A percentile compares a stretch with the other conserved stretches of the same genome.
Conservation (phyloP, 257 asterid species). For the Gynochthodes officinalis region DNA sequence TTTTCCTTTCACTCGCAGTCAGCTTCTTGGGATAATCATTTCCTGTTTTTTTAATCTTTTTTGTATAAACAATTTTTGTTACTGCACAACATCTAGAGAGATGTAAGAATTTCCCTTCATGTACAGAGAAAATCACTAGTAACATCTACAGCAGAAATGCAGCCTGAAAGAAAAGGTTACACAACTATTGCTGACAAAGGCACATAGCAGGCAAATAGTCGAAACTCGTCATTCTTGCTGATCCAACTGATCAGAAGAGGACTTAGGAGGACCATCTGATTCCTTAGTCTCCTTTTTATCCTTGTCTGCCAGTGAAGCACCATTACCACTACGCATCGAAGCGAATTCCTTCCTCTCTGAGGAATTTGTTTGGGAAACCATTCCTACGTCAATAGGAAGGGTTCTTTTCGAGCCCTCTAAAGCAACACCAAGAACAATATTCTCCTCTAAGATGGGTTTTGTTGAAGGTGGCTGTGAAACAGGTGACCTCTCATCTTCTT, state of each 20-base stretch:
- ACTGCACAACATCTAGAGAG: background rate
- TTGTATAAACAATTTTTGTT: background rate
- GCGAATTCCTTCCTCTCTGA: constrained; percentile 63
- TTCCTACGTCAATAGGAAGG: constrained; percentile 81
- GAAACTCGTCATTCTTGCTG: constrained; percentile 29
- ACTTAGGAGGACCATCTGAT: constrained; percentile 18
- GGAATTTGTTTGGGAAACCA: constrained; percentile 24
- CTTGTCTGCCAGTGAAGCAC: constrained; percentile 40
- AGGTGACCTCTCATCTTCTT: constrained; percentile 39
- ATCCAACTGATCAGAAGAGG: constrained; percentile 36
- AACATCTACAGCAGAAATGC: background rate
- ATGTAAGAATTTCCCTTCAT: background rate
- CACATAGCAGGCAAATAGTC: background rate
- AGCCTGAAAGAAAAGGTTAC: background rate
- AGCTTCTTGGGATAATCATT: background rate
- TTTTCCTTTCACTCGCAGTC: too few relatives aligned
- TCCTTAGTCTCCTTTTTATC: constrained; percentile 46
- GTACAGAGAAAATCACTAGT: background rate
- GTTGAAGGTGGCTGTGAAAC: constrained; percentile 32
- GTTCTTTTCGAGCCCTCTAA: constrained; percentile 95
- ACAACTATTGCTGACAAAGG: background rate
- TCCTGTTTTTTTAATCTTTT: background rate
- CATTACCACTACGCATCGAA: constrained; percentile 40
- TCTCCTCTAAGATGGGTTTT: constrained; percentile 78
- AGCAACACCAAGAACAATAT: constrained; percentile 94